A percentile compares a stretch with the other conserved stretches of the same genome.
Evolutionary conservation across 148 eudicot genomes (phyloP).

Genomic region (Nyssa sinensis): DNA sequence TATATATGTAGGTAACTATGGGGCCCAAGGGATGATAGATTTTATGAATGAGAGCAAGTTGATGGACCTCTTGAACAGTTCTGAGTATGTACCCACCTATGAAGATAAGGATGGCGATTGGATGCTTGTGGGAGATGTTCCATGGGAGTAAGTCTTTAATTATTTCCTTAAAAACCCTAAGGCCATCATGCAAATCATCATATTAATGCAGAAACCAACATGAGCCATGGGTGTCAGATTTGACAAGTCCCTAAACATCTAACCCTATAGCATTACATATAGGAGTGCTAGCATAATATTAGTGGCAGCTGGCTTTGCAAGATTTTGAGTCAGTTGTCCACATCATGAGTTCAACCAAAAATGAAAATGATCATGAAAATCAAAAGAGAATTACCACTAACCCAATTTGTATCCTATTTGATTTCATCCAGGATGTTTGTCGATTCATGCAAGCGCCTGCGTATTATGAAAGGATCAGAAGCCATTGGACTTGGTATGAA

Average conservation of each 20-base stretch:
- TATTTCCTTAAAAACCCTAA: neutral
- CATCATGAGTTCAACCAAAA: neutral
- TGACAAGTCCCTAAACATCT: neutral
- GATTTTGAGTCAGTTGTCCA: neutral
- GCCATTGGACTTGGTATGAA: slow-evolving; percentile 68
- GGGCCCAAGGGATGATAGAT: slow-evolving; percentile 65
- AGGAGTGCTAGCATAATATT: neutral
- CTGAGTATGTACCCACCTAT: slow-evolving; percentile 69
- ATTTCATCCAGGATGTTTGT: slow-evolving; percentile 55
- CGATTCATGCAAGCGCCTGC: slow-evolving; percentile 68
- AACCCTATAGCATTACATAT: neutral
- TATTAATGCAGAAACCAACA: neutral
- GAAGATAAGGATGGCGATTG: slow-evolving; percentile 78
- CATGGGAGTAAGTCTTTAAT: slow-evolving; percentile 56
- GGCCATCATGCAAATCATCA: neutral
- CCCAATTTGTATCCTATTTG: neutral
- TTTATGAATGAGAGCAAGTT: slow-evolving; percentile 71
- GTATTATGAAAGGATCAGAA: slow-evolving; percentile 76
- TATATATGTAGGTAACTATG: slow-evolving; percentile 47
- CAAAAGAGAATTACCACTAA: neutral
- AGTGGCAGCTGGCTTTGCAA: too few relatives aligned
- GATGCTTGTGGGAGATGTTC: slow-evolving; percentile 87
- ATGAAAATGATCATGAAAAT: neutral
- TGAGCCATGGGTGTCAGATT: neutral
- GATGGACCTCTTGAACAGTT: slow-evolving; percentile 64